Evolutionary conservation across 2,329 filamentous ascomycete genomes (phyloP), one percentile per base, ranked within the genome.

Genomic region (Xylariaceae sp.): DNA sequence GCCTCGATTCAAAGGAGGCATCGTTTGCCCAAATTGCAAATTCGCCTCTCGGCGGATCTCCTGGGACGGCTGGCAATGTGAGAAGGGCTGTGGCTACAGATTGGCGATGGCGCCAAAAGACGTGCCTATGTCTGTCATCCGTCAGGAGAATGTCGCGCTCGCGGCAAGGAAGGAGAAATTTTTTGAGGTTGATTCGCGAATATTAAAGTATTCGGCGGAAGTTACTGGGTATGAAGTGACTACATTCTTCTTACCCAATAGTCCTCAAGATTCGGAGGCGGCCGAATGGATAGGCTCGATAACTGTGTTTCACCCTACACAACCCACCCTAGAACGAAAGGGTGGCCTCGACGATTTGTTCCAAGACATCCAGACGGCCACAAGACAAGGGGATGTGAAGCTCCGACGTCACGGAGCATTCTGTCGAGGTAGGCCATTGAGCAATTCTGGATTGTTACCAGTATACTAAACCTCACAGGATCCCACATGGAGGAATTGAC

Each of bases 21-120:
- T 89, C 46, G 80, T 87, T 1, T 91, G 88, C 61, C 83, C 81
- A 0, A 56, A 70, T 1, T 91, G 88, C 59, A 71, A 74, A 0
- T 77, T 80, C 41, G 88, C 86, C 62, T 83, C 76, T 42, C 76
- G 81, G 2, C 76, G 87, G 1, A 72, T 78, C 11, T 68, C 75
- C 29, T 91, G 86, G 84, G 70, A 69, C 4, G 75, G 77, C 1
- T 89, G 85, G 85, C 68, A 72, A 30, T 91, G 86, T 56, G 72
- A 76, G 43, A 80, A 75, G 11, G 62, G 61, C 1, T 88, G 84
- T 61, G 66, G 65, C 1, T 87, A 77, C 47, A 65, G 45, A 26
- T 12, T 46, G 6, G 26, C 60, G 1, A 58, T 73, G 60, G 5
- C 63, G 54, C 55, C 71, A 8, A 50, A 29, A 2, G 58, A 62